Conservation (phyloP, 2,329 filamentous ascomycete genomes). For the Ophiostoma fasciatum region DNA sequence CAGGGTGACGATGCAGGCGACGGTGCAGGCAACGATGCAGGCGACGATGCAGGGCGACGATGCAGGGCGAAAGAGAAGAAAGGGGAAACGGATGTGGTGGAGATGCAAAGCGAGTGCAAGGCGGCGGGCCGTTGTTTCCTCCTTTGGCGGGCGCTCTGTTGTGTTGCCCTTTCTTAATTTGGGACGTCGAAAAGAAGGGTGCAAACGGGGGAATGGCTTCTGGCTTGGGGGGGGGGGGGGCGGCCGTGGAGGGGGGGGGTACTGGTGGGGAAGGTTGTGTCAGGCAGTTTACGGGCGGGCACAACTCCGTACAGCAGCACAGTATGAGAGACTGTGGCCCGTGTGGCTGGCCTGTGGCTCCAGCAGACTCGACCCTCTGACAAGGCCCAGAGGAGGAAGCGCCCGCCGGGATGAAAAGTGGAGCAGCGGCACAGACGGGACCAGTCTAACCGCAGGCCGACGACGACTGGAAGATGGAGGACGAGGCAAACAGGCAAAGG, state of each 20-base stretch:
- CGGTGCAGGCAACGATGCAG: too few relatives aligned
- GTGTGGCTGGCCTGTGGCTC: too few relatives aligned
- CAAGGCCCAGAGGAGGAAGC: conserved; percentile 1
- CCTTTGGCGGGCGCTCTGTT: neutral
- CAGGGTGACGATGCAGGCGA: too few relatives aligned
- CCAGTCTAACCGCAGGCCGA: too few relatives aligned
- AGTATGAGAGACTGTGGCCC: too few relatives aligned
- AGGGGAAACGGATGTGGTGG: neutral
- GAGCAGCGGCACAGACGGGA: neutral
- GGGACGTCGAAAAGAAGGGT: neutral
- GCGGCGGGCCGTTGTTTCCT: neutral
- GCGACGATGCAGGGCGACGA: neutral
- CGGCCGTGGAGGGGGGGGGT: too few relatives aligned
- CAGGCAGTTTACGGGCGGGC: too few relatives aligned
- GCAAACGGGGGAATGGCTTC: neutral
- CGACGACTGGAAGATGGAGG: too few relatives aligned
- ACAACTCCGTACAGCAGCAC: too few relatives aligned
- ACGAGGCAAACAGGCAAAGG: neutral
- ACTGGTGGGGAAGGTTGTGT: conserved; percentile 5
- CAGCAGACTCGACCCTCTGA: too few relatives aligned
- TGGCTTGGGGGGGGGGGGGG: conserved; percentile 6
- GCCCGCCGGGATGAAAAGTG: neutral
- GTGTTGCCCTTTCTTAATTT: conserved; percentile 5
- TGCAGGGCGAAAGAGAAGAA: neutral
- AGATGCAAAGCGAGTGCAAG: too few relatives aligned